Conservation (phyloP, 345 rosid species). For the Eucalyptus erythrocorys region DNA sequence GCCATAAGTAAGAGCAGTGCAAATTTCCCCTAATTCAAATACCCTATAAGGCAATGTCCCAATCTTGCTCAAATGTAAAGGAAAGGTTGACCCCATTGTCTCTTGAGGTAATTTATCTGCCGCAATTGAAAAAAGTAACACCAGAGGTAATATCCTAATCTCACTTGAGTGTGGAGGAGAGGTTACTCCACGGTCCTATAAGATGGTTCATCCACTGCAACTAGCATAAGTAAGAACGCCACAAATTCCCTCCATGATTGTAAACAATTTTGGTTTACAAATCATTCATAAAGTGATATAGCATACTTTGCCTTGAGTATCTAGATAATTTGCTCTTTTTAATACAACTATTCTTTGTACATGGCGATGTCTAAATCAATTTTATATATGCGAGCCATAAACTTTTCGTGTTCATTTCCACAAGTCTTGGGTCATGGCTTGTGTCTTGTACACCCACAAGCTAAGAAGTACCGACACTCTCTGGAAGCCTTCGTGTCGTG, state of each 20-base stretch:
- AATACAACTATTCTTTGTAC: background rate
- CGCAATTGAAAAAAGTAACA: background rate
- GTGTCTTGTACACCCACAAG: background rate
- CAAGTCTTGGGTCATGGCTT: background rate
- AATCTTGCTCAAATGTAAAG: background rate
- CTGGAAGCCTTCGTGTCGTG: no score
- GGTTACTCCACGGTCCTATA: background rate
- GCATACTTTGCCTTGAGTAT: background rate
- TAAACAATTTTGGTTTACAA: background rate
- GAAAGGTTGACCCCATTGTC: background rate
- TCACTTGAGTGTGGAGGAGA: background rate
- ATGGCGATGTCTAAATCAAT: background rate
- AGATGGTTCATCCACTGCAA: background rate
- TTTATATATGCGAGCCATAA: background rate
- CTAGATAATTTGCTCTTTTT: background rate
- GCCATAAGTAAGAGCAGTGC: background rate
- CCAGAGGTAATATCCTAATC: background rate
- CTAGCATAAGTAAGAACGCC: background rate
- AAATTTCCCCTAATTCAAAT: no score
- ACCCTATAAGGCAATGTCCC: background rate
- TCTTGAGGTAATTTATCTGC: background rate
- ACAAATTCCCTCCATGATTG: background rate
- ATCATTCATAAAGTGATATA: background rate
- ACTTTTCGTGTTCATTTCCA: background rate
- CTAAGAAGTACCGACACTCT: no score